Base-by-base conservation (phyloP, 148 eudicot species). In the Vaccinium macrocarpon region DNA sequence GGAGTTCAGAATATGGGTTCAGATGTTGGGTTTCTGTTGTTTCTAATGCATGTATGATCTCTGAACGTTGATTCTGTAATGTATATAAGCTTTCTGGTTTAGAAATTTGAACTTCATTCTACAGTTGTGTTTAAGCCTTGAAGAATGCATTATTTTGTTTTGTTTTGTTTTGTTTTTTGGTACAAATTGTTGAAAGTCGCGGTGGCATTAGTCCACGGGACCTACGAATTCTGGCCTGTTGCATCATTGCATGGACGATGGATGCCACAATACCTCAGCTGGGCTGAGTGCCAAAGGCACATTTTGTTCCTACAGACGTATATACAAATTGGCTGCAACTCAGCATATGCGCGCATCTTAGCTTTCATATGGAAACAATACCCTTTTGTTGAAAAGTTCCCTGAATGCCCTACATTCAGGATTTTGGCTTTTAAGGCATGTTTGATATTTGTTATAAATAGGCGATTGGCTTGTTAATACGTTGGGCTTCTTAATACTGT, bases 51-150 rank as follows among this genome's bases (percentile, higher is more conserved):
- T 18, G 64, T 49, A 16, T 82, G 49, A 35, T n/a, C 71, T 48
- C 13, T 35, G 18, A 82, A 73, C 6, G 21, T 82, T 68, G 68
- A 55, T 35, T 29, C 8, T 38, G 52, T 19, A n/a, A 35, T 72
- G 77, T 82, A 82, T 52, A 27, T 48, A 48, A 80, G 19, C 23
- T 51, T 70, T 82, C 27, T 53, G n/a, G 52, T 82, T 23, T 14
- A 2, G 18, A 53, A 82, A 21, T 50, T 1, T 53, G 16, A 71
- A 29, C 25, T 70, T 70, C 14, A 52, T 8, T 82, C 18, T 71
- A 29, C 64, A 71, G 29, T 32, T 79, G 8, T 79, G 49, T 35
- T 46, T 55, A 21, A 68, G 73, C 73, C 73, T 27, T 16, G 81
- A 7, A 53, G 21, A 16, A 14, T 25, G 1, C 19, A 51, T 23